Conservation (phyloP, 768 basidiomycete species). For the Boletus barrowsii region DNA sequence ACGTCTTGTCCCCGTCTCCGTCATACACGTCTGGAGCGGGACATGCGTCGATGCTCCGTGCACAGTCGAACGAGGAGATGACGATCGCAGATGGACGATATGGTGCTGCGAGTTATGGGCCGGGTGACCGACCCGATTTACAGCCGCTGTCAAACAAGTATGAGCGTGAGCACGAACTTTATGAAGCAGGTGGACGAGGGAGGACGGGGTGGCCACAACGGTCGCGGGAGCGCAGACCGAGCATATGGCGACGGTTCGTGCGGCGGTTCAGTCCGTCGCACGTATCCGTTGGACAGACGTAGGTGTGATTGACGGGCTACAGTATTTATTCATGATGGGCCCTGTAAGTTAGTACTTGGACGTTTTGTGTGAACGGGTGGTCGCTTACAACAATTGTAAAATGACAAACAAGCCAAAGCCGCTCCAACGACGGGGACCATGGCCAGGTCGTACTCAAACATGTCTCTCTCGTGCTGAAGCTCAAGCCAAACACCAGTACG, state of each 20-base stretch:
- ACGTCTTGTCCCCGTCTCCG: background rate
- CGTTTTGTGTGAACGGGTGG: background rate
- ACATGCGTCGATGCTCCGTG: constrained; percentile 1
- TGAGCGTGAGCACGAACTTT: constrained; percentile 4
- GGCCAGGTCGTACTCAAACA: background rate
- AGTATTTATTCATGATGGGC: background rate
- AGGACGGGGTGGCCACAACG: background rate
- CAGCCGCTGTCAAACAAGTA: background rate
- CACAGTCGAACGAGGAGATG: constrained; percentile 13
- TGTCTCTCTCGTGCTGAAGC: background rate
- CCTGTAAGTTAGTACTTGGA: background rate
- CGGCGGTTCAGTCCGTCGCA: constrained; percentile 23
- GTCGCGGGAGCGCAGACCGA: constrained; percentile 19
- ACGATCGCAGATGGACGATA: constrained; percentile 6
- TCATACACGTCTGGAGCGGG: background rate
- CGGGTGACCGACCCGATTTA: constrained; percentile 7
- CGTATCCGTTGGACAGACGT: constrained; percentile 19
- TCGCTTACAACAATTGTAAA: too few species aligned
- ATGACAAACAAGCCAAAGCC: background rate
- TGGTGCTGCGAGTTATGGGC: background rate
- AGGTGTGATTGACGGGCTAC: background rate
- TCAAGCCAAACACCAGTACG: background rate
- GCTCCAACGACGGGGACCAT: background rate
- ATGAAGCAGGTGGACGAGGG: background rate
- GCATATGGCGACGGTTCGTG: constrained; percentile 26